Evolutionary conservation across 31 red algal species (phyloP).

Genomic region (Endocladia muricata): DNA sequence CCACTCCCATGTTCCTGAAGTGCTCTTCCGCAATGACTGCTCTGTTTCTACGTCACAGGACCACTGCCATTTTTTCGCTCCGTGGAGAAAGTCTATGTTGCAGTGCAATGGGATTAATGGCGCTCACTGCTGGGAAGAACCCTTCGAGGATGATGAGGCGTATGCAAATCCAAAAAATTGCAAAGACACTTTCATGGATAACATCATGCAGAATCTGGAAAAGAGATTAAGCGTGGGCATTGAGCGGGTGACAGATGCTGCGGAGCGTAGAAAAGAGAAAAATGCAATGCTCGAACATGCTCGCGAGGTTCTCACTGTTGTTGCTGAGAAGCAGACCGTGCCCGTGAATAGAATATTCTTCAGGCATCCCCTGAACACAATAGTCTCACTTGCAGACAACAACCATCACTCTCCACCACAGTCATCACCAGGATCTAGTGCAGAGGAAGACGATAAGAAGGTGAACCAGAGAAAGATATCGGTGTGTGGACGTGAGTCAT

Average conservation of each 20-base stretch:
- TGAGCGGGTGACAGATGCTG: slow-evolving; percentile 24
- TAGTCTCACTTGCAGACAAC: background rate
- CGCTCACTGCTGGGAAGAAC: slow-evolving; percentile 17
- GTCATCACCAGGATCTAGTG: background rate
- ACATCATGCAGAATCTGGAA: slow-evolving; percentile 21
- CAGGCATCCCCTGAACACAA: background rate
- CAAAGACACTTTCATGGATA: too few species aligned
- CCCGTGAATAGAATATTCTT: background rate
- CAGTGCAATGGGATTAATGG: slow-evolving; percentile 11
- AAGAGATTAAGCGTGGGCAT: slow-evolving; percentile 33
- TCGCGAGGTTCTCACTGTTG: slow-evolving; percentile 13
- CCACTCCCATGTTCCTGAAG: too few species aligned
- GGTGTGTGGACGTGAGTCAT: background rate
- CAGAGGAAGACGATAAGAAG: background rate
- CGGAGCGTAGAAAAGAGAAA: slow-evolving; percentile 22
- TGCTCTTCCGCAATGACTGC: too few species aligned
- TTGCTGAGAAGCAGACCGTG: background rate
- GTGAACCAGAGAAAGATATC: background rate
- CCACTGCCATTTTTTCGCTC: slow-evolving; percentile 26
- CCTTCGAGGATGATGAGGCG: background rate
- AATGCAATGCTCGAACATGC: slow-evolving; percentile 23
- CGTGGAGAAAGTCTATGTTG: slow-evolving; percentile 27
- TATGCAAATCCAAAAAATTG: too few species aligned
- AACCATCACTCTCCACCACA: background rate
- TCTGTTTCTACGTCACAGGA: too few species aligned